Percentiles rank a stretch among this genome's conserved stretches.
Conservation (phyloP, 371 early-diverging fungal species). For the Fennellomyces sp. region DNA sequence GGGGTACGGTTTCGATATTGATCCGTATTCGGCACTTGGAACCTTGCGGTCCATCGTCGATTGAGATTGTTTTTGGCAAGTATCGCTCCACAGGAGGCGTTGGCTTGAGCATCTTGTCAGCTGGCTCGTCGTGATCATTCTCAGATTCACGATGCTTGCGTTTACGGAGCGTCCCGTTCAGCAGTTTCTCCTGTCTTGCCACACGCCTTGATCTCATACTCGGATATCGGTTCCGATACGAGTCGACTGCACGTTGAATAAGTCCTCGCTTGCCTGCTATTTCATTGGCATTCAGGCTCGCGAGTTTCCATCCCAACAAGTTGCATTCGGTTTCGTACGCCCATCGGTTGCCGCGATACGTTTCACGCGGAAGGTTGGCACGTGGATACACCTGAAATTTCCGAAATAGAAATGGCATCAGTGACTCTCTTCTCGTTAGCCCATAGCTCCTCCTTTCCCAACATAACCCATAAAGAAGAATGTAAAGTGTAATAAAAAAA, state of each 20-base stretch:
- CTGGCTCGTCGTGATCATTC: not conserved
- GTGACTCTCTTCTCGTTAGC: not conserved
- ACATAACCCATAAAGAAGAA: not conserved
- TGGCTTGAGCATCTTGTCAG: slow-evolving; percentile 2
- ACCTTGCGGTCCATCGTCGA: slow-evolving; percentile 21
- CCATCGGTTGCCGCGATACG: slow-evolving; percentile 88
- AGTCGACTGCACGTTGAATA: slow-evolving; percentile 95
- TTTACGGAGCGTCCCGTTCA: slow-evolving; percentile 53
- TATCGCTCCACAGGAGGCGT: not conserved
- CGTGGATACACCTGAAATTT: slow-evolving; percentile 44
- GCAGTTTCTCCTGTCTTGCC: slow-evolving; percentile 79
- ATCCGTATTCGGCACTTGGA: slow-evolving; percentile 42
- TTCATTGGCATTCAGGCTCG: slow-evolving; percentile 81
- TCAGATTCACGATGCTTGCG: slow-evolving; percentile 37
- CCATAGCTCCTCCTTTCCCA: not conserved
- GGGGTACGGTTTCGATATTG: slow-evolving; percentile 47
- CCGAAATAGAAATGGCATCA: not conserved
- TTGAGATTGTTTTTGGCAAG: slow-evolving; percentile 23
- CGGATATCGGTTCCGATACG: slow-evolving; percentile 87
- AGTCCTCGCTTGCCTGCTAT: slow-evolving; percentile 89
- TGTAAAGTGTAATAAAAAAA: not conserved
- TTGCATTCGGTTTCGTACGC: slow-evolving; percentile 91
- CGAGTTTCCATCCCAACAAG: slow-evolving; percentile 83
- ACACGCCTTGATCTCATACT: slow-evolving; percentile 82
- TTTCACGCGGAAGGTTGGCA: slow-evolving; percentile 43